Evolutionary conservation across 495 filamentous ascomycete species (phyloP).

Genomic region (Talaromyces thailandensis): DNA sequence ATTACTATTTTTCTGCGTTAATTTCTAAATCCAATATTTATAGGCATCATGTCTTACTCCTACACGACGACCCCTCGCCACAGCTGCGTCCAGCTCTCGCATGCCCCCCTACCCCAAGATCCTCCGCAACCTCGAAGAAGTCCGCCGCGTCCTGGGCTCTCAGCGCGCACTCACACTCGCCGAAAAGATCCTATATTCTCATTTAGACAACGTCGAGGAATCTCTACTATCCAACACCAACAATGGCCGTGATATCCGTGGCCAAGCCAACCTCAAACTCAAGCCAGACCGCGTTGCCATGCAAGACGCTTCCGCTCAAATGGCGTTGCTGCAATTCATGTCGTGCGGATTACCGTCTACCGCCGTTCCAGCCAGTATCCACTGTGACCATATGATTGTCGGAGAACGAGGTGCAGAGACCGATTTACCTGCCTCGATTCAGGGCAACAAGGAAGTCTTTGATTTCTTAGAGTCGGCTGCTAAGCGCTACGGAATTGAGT

Average conservation of each 20-base stretch:
- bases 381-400: conserved; percentile 99
- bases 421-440: conserved; percentile 78
- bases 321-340: conserved; percentile 98
- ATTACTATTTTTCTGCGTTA: neutral
- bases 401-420: conserved; percentile 81
- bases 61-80: conserved; percentile 18
- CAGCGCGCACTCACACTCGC: conserved; percentile 70
- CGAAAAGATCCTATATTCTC: conserved; percentile 97
- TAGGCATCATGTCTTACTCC: neutral
- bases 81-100: conserved; percentile 31
- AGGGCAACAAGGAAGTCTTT: conserved; percentile 93
- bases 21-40: neutral
- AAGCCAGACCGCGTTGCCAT: conserved; percentile 97
- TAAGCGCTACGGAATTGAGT: conserved; percentile 96
- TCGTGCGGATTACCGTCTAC: conserved; percentile 83
- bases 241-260: conserved; percentile 74
- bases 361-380: conserved; percentile 94
- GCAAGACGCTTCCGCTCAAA: conserved; percentile 98
- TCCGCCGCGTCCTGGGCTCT: conserved; percentile 62
- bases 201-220: conserved; percentile 80
- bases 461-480: conserved; percentile 93
- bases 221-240: conserved; percentile 69
- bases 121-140: conserved; percentile 46
- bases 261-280: conserved; percentile 88
- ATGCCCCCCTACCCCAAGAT: conserved; percentile 59